Base-by-base conservation (phyloP, 345 rosid genomes). In the Rhodomyrtus tomentosa region DNA sequence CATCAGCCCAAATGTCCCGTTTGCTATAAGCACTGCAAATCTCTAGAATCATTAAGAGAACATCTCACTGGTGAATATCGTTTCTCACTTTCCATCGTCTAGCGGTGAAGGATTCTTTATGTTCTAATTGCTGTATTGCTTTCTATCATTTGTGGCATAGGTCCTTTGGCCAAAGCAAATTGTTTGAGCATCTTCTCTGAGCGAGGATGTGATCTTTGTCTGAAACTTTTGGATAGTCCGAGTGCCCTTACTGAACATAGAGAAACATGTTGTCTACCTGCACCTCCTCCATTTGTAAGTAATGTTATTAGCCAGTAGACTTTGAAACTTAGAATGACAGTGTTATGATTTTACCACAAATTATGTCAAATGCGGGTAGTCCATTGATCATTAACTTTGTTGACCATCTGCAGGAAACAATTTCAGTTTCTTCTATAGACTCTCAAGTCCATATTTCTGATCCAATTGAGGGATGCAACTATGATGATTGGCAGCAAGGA, bases 11-110 rank as follows among this genome's bases (percentile, higher is more conserved):
- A 84, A 56, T 94, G 96, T 72, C 88, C 83, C 52, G 92, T 91
- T 80, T 95, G 98, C 87, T 85, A 85, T n/a, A 95, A 95, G 88
- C 98, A 93, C 87, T 92, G 93, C 90, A 89, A 88, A 89, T 93
- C 93, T 27, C 91, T 92, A 74, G 96, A 95, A 83, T 93, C 96
- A 50, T 87, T 93, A 81, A 89, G 94, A 81, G 94, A 90, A 84
- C 98, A 93, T 90, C 93, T 92, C 54, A 83, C 55, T 48, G 96
- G 98, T 93, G 90, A 79, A 53, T 68, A 36, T 68, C 45, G 38
- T 68, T 68, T 36, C 13, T 68, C 79, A 36, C 45, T 68, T 68
- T 36, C 79, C 45, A 32, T 36, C 24, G 3, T 36, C 24, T 25
- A 18, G 25, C 14, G 0, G 2, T 36, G 79, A 68, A 68, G 79